Conservation (phyloP, 805 yeast genomes). For the Cyberlindnera xylosilytica region DNA sequence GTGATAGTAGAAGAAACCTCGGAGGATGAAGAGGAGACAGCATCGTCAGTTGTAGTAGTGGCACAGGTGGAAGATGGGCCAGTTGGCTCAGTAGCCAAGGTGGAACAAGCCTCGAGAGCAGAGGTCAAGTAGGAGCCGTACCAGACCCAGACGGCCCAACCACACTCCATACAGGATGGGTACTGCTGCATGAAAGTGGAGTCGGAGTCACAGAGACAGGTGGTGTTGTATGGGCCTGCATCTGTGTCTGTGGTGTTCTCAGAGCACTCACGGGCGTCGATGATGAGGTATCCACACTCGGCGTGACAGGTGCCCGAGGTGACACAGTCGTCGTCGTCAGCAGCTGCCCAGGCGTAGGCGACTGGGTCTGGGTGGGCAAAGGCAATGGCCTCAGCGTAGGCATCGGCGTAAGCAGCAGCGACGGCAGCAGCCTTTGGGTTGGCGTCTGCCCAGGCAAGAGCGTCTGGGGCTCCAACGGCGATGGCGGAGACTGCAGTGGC, state of each 20-base stretch:
- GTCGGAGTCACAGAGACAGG: conserved; percentile 26
- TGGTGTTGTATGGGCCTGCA: conserved; percentile 20
- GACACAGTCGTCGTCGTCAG: conserved; percentile 27
- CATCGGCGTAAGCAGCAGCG: conserved; percentile 15
- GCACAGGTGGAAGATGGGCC: conserved; percentile 7
- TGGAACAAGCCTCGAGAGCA: conserved; percentile 8
- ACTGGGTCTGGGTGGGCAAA: conserved; percentile 25
- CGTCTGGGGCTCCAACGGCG: conserved; percentile 10
- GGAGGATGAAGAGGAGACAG: background rate
- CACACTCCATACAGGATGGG: conserved; percentile 32
- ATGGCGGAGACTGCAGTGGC: conserved; percentile 14
- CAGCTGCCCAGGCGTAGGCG: conserved; percentile 24
- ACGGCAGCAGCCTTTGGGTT: conserved; percentile 18
- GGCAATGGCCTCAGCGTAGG: conserved; percentile 18
- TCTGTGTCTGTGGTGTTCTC: conserved; percentile 12
- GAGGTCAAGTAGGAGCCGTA: conserved; percentile 22
- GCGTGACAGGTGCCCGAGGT: conserved; percentile 31
- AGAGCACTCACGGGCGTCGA: conserved; percentile 30
- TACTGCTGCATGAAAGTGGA: conserved; percentile 24
- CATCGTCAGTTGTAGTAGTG: background rate
- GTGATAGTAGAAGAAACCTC: conserved; percentile 14
- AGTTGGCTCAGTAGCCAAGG: conserved; percentile 10
- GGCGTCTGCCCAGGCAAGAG: conserved; percentile 19
- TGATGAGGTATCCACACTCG: conserved; percentile 31
- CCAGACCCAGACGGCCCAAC: conserved; percentile 33